These are phyloP conservation scores for Petunia axillaris DNA, from an alignment of 257 asterid species.

Conservation along the genomic window DNA sequence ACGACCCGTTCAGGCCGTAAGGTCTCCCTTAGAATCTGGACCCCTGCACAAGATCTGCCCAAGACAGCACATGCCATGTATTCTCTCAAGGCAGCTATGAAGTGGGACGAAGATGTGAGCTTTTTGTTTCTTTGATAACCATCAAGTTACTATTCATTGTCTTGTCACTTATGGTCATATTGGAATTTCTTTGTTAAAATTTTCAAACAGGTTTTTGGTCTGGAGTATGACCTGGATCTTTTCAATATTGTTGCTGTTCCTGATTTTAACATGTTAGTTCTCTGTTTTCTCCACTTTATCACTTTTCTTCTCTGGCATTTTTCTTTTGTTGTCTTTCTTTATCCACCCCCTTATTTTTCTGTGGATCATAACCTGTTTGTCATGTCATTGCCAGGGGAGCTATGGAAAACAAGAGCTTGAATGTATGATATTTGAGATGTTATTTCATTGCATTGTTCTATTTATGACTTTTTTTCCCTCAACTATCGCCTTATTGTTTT, in stretches of 20 bases:
- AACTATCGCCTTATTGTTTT: constrained; percentile 11
- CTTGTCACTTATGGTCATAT: constrained; percentile 9
- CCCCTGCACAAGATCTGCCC: constrained; percentile 87
- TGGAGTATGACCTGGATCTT: constrained; percentile 95
- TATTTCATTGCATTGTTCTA: not conserved
- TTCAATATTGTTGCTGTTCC: constrained; percentile 95
- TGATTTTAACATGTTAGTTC: constrained; percentile 84
- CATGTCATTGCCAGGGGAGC: constrained; percentile 80
- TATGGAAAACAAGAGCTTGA: constrained; percentile 98
- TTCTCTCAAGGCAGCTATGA: constrained; percentile 96
- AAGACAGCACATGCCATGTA: constrained; percentile 96
- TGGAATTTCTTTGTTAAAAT: constrained; percentile 24
- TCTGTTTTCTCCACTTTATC: constrained; percentile 24
- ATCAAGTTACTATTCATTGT: constrained; percentile 24
- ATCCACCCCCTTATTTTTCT: not conserved
- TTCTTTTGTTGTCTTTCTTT: not conserved
- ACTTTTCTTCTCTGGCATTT: constrained; percentile 26
- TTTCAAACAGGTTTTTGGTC: constrained; percentile 80
- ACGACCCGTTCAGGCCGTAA: constrained; percentile 80
- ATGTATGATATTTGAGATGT: constrained; percentile 51
- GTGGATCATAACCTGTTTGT: constrained; percentile 16
- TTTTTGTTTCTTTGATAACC: constrained; percentile 26
- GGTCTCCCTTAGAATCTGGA: constrained; percentile 86
- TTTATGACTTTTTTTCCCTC: not conserved
- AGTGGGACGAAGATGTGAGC: constrained; percentile 98